Percentiles rank a stretch among this genome's conserved stretches.
Conservation (phyloP, 306 rosid species). For the Urtica urens region DNA sequence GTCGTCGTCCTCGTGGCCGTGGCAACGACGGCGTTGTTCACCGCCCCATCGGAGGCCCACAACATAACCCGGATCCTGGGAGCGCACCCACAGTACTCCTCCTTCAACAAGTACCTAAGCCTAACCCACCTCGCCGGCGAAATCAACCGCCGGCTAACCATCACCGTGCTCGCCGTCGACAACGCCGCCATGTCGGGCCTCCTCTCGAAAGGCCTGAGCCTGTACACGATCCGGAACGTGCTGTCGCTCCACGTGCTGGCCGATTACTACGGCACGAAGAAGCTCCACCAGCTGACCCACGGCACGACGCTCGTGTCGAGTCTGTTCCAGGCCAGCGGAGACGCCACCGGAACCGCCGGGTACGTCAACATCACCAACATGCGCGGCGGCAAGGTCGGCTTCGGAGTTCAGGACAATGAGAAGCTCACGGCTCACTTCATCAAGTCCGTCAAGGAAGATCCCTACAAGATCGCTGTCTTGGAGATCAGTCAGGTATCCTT, state of each 20-base stretch:
- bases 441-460: conserved; percentile 51
- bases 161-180: conserved; percentile 82
- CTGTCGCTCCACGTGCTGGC: conserved; percentile 83
- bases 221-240: conserved; percentile 56
- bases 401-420: conserved; percentile 48
- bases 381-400: conserved; percentile 71
- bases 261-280: conserved; percentile 79
- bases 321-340: conserved; percentile 71
- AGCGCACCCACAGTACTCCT: conserved; percentile 55
- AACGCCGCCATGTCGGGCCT: conserved; percentile 72
- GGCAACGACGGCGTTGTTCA: conserved; percentile 4
- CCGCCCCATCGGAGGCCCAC: conserved; percentile 31
- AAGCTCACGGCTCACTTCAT: conserved; percentile 45
- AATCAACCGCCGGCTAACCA: conserved; percentile 86
- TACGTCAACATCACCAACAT: conserved; percentile 78
- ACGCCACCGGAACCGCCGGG: conserved; percentile 68
- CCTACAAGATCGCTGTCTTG: conserved; percentile 62
- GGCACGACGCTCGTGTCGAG: conserved; percentile 61
- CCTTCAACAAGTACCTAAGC: conserved; percentile 84
- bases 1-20: conserved; percentile 19
- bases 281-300: conserved; percentile 70
- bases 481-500: conserved; percentile 56
- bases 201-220: conserved; percentile 44
- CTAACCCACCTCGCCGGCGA: conserved; percentile 84
- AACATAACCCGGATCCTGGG: conserved; percentile 72